Evolutionary conservation across 2,329 filamentous ascomycete genomes (phyloP), one percentile per base, ranked within the genome.

Genomic region (Fusarium sp.): DNA sequence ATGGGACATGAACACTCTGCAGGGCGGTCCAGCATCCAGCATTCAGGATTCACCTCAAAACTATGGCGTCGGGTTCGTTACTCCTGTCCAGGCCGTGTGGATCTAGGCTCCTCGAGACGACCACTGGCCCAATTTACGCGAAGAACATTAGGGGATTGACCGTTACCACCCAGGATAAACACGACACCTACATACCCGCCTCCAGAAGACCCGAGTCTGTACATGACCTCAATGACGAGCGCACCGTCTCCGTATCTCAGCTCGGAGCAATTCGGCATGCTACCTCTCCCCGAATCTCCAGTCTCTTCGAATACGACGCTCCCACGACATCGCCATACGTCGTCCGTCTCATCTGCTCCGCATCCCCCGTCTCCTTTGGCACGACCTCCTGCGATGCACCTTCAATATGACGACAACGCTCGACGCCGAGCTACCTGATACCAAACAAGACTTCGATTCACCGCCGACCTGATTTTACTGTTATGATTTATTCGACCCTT

Each of bases 21-120:
- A 83, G 78, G 73, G 80, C 69, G 78, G 80, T 67, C 81, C 81
- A 75, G 80, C 82, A 62, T 79, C 82, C 69, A 78, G 80, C 74
- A 77, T 83, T 75, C 82, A 78, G 78, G 83, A 79, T 72, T 75
- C 76, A 53, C 72, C 76, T 72, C 77, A 82, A 76, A 78, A 73
- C 75, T 80, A 77, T 72, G 78, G 78, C 81, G 74, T 79, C 73
- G 86, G 86, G 86, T 88, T 88, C 83, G 86, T 88, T 80, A 82
- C 84, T 86, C 85, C 85, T 83, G 82, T 85, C 79, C 85, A 87
- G 81, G 80, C 85, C 78, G 81, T 87, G 81, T 88, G 85, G 85
- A 86, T 84, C 79, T 88, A 85, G 80, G 78, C 77, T 74, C 69
- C 74, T 74, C 68, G 72, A 78, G 72, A 74, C 69, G 71, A 74